A percentile compares a stretch with the other conserved stretches of the same genome.
Conservation (phyloP, 441 rosid species). For the Heliophila coronopifolia region DNA sequence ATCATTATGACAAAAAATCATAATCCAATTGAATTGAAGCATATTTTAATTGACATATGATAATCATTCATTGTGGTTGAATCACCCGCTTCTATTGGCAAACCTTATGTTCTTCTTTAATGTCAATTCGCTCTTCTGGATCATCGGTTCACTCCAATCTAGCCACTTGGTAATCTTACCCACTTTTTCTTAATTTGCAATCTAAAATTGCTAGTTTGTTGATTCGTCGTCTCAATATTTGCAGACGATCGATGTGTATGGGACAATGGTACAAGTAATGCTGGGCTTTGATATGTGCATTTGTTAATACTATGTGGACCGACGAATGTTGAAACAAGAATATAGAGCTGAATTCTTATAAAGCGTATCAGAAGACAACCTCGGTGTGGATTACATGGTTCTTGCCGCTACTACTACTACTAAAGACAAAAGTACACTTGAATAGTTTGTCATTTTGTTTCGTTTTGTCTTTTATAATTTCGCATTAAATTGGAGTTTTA, state of each 20-base stretch:
- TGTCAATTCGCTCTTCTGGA: slow-evolving; percentile 86
- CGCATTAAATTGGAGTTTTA: too few species aligned
- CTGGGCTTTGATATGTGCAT: slow-evolving; percentile 65
- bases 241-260: slow-evolving; percentile 90
- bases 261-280: slow-evolving; percentile 90
- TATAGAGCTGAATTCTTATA: slow-evolving; percentile 78
- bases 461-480: too few species aligned
- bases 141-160: slow-evolving; percentile 58
- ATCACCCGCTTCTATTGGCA: slow-evolving; percentile 69
- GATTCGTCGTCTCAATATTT: background rate
- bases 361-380: slow-evolving; percentile 76
- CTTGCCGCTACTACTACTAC: slow-evolving; percentile 42
- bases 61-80: slow-evolving; percentile 66
- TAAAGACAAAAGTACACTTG: background rate
- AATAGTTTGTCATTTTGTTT: too few species aligned
- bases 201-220: background rate
- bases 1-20: slow-evolving; percentile 15
- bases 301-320: slow-evolving; percentile 70
- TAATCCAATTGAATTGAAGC: too few species aligned
- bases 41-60: too few species aligned
- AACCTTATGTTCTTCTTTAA: slow-evolving; percentile 82
- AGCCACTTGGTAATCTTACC: slow-evolving; percentile 67
- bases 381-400: slow-evolving; percentile 96
- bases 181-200: background rate
- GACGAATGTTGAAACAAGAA: slow-evolving; percentile 65